Conservation (phyloP, 2,329 filamentous ascomycete species). For the Seiridium cupressi region DNA sequence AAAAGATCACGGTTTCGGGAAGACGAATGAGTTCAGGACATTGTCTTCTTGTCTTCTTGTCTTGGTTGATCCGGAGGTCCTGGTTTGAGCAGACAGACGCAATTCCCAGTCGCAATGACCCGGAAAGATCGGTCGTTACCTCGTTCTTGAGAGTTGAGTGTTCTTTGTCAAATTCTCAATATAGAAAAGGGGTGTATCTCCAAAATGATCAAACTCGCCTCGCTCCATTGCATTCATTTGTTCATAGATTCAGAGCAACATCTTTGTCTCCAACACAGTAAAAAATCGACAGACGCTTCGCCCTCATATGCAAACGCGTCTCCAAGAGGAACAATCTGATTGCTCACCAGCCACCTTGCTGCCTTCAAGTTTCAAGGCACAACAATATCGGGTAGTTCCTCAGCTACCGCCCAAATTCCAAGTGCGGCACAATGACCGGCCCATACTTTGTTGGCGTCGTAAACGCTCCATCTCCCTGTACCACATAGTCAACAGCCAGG, state of each 20-base stretch:
- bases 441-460: slow-evolving; percentile 90
- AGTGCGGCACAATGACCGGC: slow-evolving; percentile 87
- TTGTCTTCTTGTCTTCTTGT: too few species aligned
- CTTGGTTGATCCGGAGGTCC: too few species aligned
- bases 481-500: slow-evolving; percentile 92
- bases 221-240: not conserved
- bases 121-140: too few species aligned
- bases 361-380: not conserved
- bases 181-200: slow-evolving; percentile 16
- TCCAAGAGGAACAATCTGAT: not conserved
- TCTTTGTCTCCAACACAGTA: not conserved
- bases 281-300: not conserved
- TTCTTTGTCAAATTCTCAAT: slow-evolving; percentile 5
- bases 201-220: slow-evolving; percentile 3
- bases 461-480: slow-evolving; percentile 85
- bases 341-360: not conserved
- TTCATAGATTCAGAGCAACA: not conserved
- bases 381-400: not conserved
- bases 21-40: too few species aligned
- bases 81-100: too few species aligned
- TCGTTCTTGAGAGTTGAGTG: not conserved
- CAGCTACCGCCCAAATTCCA: slow-evolving; percentile 67
- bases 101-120: too few species aligned
- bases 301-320: not conserved
- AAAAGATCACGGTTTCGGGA: too few species aligned